These are phyloP conservation scores for Tuber aestivum DNA, from an alignment of 495 filamentous ascomycete species.

Conservation along the genomic window DNA sequence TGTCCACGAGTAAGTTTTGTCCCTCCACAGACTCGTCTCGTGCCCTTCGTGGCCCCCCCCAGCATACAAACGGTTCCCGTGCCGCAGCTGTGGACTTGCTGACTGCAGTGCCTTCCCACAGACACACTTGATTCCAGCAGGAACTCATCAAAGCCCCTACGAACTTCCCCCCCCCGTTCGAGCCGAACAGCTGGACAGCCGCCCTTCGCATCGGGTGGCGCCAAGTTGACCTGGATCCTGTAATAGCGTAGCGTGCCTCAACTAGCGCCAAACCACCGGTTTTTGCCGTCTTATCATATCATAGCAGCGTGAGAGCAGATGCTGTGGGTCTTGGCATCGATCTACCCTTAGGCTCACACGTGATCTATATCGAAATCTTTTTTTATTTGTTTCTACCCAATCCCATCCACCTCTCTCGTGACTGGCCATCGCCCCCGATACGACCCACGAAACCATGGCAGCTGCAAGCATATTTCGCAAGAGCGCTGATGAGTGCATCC, in stretches of 20 bases:
- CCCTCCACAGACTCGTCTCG: background rate
- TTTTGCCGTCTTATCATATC: background rate
- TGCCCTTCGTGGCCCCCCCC: background rate
- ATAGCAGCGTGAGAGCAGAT: background rate
- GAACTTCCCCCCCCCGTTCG: too few relatives aligned
- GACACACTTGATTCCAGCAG: background rate
- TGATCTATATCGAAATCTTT: background rate
- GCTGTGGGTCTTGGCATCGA: background rate
- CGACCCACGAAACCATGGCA: background rate
- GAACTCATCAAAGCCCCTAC: background rate
- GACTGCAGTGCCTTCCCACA: background rate
- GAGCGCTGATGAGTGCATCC: background rate
- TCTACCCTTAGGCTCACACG: background rate
- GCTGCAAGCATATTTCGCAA: background rate
- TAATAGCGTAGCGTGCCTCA: too few relatives aligned
- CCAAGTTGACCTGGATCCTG: background rate
- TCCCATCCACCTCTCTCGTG: background rate
- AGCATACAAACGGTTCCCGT: too few relatives aligned
- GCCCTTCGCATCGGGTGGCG: background rate
- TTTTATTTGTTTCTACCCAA: background rate
- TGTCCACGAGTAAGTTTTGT: background rate
- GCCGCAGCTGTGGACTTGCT: too few relatives aligned
- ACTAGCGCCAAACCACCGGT: background rate
- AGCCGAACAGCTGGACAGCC: background rate
- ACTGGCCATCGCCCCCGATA: background rate